Base-by-base conservation (phyloP, 805 yeast species). In the Suhomyces vadensis region DNA sequence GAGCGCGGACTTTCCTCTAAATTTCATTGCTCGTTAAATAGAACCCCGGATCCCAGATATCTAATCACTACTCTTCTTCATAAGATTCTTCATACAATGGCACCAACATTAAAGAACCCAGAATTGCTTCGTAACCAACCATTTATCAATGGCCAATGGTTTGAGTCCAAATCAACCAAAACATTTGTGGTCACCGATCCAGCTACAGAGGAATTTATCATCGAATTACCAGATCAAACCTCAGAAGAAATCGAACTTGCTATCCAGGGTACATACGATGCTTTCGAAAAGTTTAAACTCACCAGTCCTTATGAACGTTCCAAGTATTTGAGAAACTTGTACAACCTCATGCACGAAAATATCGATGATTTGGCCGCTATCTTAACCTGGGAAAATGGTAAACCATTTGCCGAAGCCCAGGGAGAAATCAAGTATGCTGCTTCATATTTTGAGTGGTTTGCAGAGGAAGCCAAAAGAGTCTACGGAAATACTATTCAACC, bases 391-490 rank as follows among this genome's bases (percentile, higher is more conserved):
- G 85, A 81, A 60, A 81, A 80, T 55, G 85, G 85, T 48, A 80
- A 80, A 57, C 67, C 81, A 10, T 58, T 77, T 36, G 58, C 74
- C 31, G 85, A 80, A 52, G 75, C 83, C 6, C 56, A 56, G 8
- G 83, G 83, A 42, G 85, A 81, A 54, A 59, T 79, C 47, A 77
- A 71, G 52, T 80, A 80, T 51, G 82, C 79, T 22, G 85, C 85
- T 3, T 65, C 73, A 1, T 70, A 70, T 50, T 70, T 68, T 39
- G 74, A 70, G 50, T 70, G 74, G 74, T 69, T 66, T 51, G 57
- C 70, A 13, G 83, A 78, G 57, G 84, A 78, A 54, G 82, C 83
- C 10, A 76, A 79, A 52, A 62, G 84, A 49, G 57, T 70, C 22
- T 77, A 78, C 54, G 83, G 85, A 39, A 67, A 73, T 45, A 77